Evolutionary conservation across 164 flowering plant species (phyloP), one percentile per base, ranked within the genome.

Genomic region (Aristolochia contorta): DNA sequence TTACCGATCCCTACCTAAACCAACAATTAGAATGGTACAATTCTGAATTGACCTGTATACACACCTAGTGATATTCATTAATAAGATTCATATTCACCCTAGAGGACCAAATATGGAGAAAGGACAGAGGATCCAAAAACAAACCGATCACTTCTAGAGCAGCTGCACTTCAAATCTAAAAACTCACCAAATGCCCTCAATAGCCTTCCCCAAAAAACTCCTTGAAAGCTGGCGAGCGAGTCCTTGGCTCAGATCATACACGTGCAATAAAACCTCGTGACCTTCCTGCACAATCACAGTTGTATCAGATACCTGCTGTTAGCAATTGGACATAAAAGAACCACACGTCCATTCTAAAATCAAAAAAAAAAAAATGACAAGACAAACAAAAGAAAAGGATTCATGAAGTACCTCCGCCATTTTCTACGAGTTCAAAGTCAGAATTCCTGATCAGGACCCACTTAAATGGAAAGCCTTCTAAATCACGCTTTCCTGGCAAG

Each of bases 211-310:
- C 67, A 93, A 73, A 57, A 92, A 87, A 22, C 85, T 48, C 0
- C 76, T 77, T 12, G 98, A 92, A 18, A 92, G 77, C 69, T 92
- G 96, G 4, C 96, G 86, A 59, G 98, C 98, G 58, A 92, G 73
- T 21, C 98, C 98, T 75, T 83, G 86, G 77, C 95, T 92, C 21
- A 92, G 70, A 65, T 92, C 98, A 74, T 92, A 89, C 16, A 93
- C 92, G 65, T 86, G 77, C 78, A 93, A 69, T 9, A 73, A 46
- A 60, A 90, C 97, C 77, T 75, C 80, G 65, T 84, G 57, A 62
- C 90, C 86, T 68, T 86, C 96, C 98, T 89, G 80, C 61, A 55
- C 9, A 57, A 41, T 16, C 41, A 27, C 8, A 49, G 53, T 15
- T 18, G 19, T 49, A 5, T 18, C 53, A 12, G n/a, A 37, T 6